phyloP scores from a whole-genome alignment of 2,329 filamentous ascomycete species.

The Macrophomina tecta region DNA sequence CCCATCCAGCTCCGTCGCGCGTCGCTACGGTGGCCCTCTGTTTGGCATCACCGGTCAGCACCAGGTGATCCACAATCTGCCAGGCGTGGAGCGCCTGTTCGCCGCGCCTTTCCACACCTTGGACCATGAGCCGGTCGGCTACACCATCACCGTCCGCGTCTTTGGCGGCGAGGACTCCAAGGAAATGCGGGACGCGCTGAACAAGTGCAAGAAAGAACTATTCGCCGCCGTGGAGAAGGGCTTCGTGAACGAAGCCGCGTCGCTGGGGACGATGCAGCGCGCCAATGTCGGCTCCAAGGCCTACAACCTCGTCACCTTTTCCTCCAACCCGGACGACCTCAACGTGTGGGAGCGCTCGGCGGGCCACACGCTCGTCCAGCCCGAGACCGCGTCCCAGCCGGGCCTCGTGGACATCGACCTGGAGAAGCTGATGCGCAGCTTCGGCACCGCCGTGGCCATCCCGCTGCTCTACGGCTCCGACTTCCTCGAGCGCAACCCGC shows the following conservation, averaged over 20 bases:
- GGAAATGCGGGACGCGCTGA: slow-evolving; percentile 3
- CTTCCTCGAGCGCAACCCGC: slow-evolving; percentile 59
- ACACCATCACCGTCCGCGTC: slow-evolving; percentile 21
- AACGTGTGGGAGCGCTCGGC: slow-evolving; percentile 12
- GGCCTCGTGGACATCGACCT: slow-evolving; percentile 22
- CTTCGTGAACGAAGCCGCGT: slow-evolving; percentile 10
- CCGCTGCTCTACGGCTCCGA: slow-evolving; percentile 48
- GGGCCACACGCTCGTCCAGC: not conserved
- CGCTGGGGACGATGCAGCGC: not conserved
- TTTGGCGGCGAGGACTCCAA: slow-evolving; percentile 13
- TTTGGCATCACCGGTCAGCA: slow-evolving; percentile 19
- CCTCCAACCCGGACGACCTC: not conserved
- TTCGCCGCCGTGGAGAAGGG: slow-evolving; percentile 17
- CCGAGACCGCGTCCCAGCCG: not conserved
- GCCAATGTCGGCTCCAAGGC: slow-evolving; percentile 6
- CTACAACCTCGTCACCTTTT: slow-evolving; percentile 5
- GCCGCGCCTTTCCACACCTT: slow-evolving; percentile 16
- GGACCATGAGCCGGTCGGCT: slow-evolving; percentile 22
- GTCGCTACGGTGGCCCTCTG: slow-evolving; percentile 14
- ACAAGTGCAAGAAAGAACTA: slow-evolving; percentile 5
- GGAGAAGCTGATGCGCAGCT: slow-evolving; percentile 27
- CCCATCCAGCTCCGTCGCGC: not conserved
- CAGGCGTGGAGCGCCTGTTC: slow-evolving; percentile 15
- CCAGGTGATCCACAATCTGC: slow-evolving; percentile 23
- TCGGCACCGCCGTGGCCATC: slow-evolving; percentile 28